Evolutionary conservation across 192 early-diverging fungal genomes (phyloP).

Genomic region (Backusella tuberculispora): DNA sequence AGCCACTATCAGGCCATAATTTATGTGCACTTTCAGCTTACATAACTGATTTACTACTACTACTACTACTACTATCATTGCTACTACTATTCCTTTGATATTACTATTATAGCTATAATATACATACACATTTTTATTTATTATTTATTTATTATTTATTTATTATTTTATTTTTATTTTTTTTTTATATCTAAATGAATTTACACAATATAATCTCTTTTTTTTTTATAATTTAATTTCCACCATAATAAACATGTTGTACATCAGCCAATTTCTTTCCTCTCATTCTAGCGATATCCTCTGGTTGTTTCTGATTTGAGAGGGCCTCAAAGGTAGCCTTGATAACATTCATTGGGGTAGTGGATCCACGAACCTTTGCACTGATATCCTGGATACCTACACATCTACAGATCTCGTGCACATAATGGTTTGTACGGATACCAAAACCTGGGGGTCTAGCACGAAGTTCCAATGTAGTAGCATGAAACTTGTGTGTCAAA

Average conservation of each 20-base stretch:
- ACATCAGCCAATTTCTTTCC: slow-evolving; percentile 92
- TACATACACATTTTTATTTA: too few relatives aligned
- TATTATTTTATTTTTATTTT: background rate
- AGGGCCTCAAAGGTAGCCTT: slow-evolving; percentile 95
- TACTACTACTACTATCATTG: too few relatives aligned
- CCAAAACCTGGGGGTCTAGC: slow-evolving; percentile 94
- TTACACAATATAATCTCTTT: slow-evolving; percentile 1
- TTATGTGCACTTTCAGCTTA: too few relatives aligned
- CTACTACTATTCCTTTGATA: too few relatives aligned
- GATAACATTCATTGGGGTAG: slow-evolving; percentile 98
- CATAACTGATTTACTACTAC: too few relatives aligned
- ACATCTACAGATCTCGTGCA: slow-evolving; percentile 95
- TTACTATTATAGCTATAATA: too few relatives aligned
- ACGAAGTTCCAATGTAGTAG: slow-evolving; percentile 78
- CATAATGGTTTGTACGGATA: slow-evolving; percentile 86
- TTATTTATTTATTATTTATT: background rate
- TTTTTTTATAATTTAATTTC: slow-evolving; percentile 30
- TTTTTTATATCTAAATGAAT: slow-evolving; percentile 5
- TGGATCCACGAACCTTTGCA: slow-evolving; percentile 89
- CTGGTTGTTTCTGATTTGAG: slow-evolving; percentile 73
- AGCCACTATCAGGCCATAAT: too few relatives aligned
- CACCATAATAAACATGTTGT: slow-evolving; percentile 87
- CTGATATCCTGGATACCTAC: slow-evolving; percentile 91
- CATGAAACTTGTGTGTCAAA: slow-evolving; percentile 88
- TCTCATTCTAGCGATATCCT: slow-evolving; percentile 84